Conservation (phyloP, 2,329 filamentous ascomycete species). For the Phaeosphaeria sp. region DNA sequence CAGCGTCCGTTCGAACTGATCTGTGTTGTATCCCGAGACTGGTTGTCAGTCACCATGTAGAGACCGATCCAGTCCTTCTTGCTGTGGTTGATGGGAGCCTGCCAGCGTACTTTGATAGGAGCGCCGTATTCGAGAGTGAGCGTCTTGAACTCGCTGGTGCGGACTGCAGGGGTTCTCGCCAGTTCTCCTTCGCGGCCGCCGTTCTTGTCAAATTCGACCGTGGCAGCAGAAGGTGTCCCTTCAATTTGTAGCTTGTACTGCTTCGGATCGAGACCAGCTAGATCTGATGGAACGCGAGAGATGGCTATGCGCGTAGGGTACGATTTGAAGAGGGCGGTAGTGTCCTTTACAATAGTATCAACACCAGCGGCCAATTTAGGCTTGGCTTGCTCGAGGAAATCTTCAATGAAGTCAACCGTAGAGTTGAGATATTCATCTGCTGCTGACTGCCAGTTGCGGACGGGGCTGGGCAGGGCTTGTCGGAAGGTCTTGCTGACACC, state of each 20-base stretch:
- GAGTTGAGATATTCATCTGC: slow-evolving; percentile 88
- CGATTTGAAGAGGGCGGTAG: slow-evolving; percentile 84
- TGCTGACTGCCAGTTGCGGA: slow-evolving; percentile 83
- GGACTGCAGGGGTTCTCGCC: slow-evolving; percentile 70
- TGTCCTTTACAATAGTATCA: slow-evolving; percentile 86
- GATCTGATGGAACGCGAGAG: slow-evolving; percentile 77
- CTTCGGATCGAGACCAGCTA: slow-evolving; percentile 79
- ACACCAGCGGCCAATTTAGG: slow-evolving; percentile 88
- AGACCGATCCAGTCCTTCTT: slow-evolving; percentile 95
- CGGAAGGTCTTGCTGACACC: slow-evolving; percentile 92
- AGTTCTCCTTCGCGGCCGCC: slow-evolving; percentile 77
- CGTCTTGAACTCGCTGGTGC: slow-evolving; percentile 70
- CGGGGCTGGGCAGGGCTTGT: slow-evolving; percentile 80
- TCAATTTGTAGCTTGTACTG: slow-evolving; percentile 80
- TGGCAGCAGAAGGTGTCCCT: slow-evolving; percentile 62
- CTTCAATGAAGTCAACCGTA: slow-evolving; percentile 87
- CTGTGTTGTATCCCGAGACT: slow-evolving; percentile 81
- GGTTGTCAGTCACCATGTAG: slow-evolving; percentile 95
- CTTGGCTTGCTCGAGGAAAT: slow-evolving; percentile 83
- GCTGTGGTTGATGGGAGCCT: slow-evolving; percentile 83
- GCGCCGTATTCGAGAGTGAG: slow-evolving; percentile 87
- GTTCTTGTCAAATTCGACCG: slow-evolving; percentile 63
- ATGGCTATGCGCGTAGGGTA: slow-evolving; percentile 88
- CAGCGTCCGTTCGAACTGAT: slow-evolving; percentile 88
- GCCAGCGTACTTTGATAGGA: slow-evolving; percentile 90